These are phyloP conservation scores for Yarrowia bubula DNA, from an alignment of 805 yeast genomes.

Conservation along the genomic window DNA sequence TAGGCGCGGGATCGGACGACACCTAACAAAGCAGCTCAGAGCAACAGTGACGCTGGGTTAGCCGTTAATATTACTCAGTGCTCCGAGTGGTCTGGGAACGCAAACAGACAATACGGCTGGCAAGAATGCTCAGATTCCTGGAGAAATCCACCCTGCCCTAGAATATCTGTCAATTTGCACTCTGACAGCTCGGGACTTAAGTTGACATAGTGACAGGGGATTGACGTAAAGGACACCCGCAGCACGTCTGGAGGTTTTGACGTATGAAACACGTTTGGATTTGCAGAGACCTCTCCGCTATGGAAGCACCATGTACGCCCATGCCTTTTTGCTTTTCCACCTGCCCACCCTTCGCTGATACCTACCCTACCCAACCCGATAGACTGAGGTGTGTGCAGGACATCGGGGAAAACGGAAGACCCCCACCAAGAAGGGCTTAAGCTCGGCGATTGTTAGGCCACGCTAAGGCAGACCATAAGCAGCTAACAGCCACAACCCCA, in stretches of 20 bases:
- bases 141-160: neutral
- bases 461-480: neutral
- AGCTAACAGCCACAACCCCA: neutral
- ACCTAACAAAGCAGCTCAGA: neutral
- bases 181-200: neutral
- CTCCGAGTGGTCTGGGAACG: too few relatives aligned
- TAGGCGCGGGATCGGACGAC: neutral
- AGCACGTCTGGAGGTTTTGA: neutral
- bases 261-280: neutral
- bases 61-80: neutral
- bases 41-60: neutral
- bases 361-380: conserved; percentile 10
- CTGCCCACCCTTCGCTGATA: conserved; percentile 12
- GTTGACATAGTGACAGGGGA: neutral
- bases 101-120: neutral
- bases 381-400: neutral
- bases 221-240: neutral
- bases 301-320: neutral
- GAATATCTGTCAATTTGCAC: neutral
- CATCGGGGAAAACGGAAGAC: neutral
- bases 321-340: neutral
- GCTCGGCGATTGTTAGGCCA: neutral
- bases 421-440: neutral
- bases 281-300: neutral
- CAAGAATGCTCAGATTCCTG: neutral